Conservation (phyloP, 306 rosid species). For the Pueraria montana region DNA sequence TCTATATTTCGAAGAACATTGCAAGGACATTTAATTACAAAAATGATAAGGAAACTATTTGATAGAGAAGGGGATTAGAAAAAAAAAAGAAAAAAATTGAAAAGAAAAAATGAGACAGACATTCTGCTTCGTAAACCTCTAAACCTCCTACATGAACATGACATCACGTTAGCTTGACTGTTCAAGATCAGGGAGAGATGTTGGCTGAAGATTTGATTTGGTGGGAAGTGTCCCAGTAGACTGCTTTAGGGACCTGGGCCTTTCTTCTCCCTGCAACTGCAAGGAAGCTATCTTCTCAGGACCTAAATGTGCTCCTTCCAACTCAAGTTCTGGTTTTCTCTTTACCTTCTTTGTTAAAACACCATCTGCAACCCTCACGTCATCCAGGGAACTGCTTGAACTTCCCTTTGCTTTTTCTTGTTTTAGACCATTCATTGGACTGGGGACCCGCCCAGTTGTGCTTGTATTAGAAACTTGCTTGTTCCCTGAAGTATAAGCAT, state of each 20-base stretch:
- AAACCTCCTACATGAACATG: conserved; percentile 52
- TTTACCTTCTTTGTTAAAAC: conserved; percentile 73
- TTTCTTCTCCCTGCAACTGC: conserved; percentile 80
- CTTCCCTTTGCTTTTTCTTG: conserved; percentile 80
- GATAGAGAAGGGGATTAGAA: conserved; percentile 24
- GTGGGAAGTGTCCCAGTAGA: conserved; percentile 60
- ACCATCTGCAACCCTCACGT: conserved; percentile 68
- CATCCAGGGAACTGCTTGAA: conserved; percentile 69
- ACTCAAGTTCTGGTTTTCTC: conserved; percentile 81
- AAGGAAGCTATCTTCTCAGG: conserved; percentile 64
- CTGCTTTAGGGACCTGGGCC: conserved; percentile 69
- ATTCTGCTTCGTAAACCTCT: conserved; percentile 49
- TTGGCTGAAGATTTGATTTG: conserved; percentile 71
- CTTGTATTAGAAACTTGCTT: conserved; percentile 59
- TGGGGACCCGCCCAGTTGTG: conserved; percentile 61
- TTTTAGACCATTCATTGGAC: conserved; percentile 65
- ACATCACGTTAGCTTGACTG: conserved; percentile 84
- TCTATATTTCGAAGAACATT: conserved; percentile 60
- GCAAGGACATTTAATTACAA: conserved; percentile 75
- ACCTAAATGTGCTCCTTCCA: conserved; percentile 65
- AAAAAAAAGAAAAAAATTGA: not conserved
- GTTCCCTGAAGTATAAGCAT: conserved; percentile 54
- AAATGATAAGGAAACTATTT: conserved; percentile 58
- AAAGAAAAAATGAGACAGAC: conserved; percentile 46
- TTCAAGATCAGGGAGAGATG: conserved; percentile 73